Conservation (phyloP, 495 filamentous ascomycete genomes). For the Evernia prunastri region DNA sequence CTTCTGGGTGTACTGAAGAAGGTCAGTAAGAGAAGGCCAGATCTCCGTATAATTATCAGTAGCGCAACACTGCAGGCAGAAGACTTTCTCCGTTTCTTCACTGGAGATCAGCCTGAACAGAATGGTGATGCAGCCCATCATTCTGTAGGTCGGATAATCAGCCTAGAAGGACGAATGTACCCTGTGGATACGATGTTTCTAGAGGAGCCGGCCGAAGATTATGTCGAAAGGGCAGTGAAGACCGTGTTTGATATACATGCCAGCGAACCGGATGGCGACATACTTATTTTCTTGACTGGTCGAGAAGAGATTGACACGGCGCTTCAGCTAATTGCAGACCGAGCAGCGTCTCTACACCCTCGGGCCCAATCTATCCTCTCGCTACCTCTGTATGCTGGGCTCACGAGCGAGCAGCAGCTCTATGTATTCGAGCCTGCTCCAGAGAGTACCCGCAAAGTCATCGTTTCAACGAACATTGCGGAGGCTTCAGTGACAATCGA, state of each 20-base stretch:
- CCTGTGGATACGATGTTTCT: conserved; percentile 86
- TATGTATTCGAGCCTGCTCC: conserved; percentile 86
- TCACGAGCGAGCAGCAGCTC: conserved; percentile 85
- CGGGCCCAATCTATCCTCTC: conserved; percentile 64
- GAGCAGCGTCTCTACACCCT: conserved; percentile 64
- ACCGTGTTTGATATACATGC: conserved; percentile 90
- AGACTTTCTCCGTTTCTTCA: conserved; percentile 79
- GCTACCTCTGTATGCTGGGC: conserved; percentile 80
- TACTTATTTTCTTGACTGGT: conserved; percentile 87
- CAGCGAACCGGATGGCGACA: conserved; percentile 79
- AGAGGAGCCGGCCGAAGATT: conserved; percentile 75
- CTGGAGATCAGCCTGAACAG: conserved; percentile 35
- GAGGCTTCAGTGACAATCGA: conserved; percentile 94
- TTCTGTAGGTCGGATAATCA: conserved; percentile 68
- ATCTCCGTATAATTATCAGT: conserved; percentile 84
- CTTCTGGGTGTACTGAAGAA: conserved; percentile 93
- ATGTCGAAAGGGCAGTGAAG: conserved; percentile 77
- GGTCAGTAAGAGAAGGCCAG: conserved; percentile 72
- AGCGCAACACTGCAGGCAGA: conserved; percentile 93
- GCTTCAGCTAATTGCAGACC: conserved; percentile 71
- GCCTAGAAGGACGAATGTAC: conserved; percentile 84
- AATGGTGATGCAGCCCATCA: conserved; percentile 23
- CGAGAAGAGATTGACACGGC: conserved; percentile 87
- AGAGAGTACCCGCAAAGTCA: conserved; percentile 80
- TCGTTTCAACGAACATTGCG: conserved; percentile 93